These are phyloP conservation scores for Lentinula edodes DNA, from an alignment of 768 basidiomycete species.

Conservation along the genomic window DNA sequence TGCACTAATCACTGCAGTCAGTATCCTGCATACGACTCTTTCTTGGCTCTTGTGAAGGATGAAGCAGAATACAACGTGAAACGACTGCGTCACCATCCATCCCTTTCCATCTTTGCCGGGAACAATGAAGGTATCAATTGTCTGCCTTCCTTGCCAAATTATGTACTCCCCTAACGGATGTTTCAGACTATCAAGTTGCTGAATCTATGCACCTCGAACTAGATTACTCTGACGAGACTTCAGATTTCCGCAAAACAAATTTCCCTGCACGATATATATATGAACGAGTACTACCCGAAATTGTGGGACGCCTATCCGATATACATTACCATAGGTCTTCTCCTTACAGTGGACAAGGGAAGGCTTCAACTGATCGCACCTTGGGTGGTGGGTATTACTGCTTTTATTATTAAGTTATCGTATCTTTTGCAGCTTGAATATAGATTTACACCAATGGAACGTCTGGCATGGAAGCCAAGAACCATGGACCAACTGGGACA, in stretches of 20 bases:
- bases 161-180: conserved; percentile 63
- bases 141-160: not conserved
- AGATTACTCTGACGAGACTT: conserved; percentile 80
- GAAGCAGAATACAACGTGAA: conserved; percentile 86
- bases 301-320: conserved; percentile 60
- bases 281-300: conserved; percentile 73
- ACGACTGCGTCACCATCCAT: conserved; percentile 82
- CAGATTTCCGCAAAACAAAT: conserved; percentile 79
- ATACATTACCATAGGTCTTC: conserved; percentile 81
- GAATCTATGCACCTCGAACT: conserved; percentile 74
- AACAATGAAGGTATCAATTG: not conserved
- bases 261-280: conserved; percentile 92
- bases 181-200: conserved; percentile 89
- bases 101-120: conserved; percentile 74
- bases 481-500: conserved; percentile 93
- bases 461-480: conserved; percentile 8
- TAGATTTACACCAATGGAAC: conserved; percentile 86
- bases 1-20: conserved; percentile 20
- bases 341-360: conserved; percentile 81
- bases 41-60: conserved; percentile 62
- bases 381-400: conserved; percentile 38
- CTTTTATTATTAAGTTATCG: not conserved
- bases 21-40: conserved; percentile 87
- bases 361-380: conserved; percentile 62
- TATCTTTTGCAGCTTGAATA: not conserved